A percentile compares a stretch with the other conserved stretches of the same genome.
phyloP scores from a whole-genome alignment of 371 early-diverging fungal species.

The Nematocida homosporus region DNA sequence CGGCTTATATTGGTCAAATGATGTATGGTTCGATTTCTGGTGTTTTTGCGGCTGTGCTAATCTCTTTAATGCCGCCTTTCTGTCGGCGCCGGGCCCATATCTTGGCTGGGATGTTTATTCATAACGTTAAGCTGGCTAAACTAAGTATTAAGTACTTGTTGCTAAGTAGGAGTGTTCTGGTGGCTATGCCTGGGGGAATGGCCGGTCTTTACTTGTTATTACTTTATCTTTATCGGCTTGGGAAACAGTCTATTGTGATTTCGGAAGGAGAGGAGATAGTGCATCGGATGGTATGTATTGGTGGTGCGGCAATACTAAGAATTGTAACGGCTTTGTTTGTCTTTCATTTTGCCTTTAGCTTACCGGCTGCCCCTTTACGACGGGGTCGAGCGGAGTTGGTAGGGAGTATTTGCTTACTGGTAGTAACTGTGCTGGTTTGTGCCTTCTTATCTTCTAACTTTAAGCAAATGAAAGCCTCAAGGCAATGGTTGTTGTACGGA shows the following conservation, averaged over 20 bases:
- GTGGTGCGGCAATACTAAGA: not conserved
- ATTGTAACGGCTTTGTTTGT: not conserved
- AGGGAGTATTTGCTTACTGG: not conserved
- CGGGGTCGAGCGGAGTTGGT: not conserved
- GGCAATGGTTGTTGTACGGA: not conserved
- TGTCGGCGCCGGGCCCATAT: slow-evolving; percentile 47
- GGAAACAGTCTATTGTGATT: not conserved
- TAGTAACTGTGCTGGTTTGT: not conserved
- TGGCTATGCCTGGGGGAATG: not conserved
- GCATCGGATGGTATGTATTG: slow-evolving; percentile 13
- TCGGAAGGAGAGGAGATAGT: not conserved
- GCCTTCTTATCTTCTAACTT: not conserved
- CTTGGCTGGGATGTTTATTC: slow-evolving; percentile 26
- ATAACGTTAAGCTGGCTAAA: not conserved
- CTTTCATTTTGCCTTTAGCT: not conserved
- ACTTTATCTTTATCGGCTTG: not conserved
- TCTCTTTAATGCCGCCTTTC: slow-evolving; percentile 47
- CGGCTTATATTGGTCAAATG: not conserved
- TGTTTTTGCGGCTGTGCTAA: slow-evolving; percentile 17
- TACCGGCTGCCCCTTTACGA: not conserved
- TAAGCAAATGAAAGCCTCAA: no score
- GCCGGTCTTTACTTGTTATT: not conserved
- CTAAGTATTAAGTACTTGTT: not conserved
- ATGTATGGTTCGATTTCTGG: slow-evolving; percentile 3
- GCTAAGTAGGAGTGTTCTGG: not conserved